phyloP scores from a whole-genome alignment of 139 green algal species.

The Picochlorum sp. region DNA sequence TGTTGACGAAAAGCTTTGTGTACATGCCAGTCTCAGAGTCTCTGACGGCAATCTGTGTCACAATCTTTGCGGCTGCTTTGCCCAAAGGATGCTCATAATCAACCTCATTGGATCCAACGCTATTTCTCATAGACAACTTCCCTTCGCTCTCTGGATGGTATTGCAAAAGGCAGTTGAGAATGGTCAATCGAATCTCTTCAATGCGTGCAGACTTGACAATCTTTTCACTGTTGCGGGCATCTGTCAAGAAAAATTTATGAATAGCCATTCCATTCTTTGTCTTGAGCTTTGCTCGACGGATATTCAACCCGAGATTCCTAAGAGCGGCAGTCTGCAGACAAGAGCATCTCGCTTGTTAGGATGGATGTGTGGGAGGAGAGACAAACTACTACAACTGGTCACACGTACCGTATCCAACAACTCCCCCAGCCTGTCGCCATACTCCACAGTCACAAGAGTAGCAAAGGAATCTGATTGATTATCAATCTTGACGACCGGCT shows the following conservation, averaged over 20 bases:
- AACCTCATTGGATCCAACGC: conserved; percentile 13
- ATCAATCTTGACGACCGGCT: conserved; percentile 77
- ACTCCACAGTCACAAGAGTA: conserved; percentile 75
- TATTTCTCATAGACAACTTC: conserved; percentile 28
- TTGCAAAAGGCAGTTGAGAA: conserved; percentile 72
- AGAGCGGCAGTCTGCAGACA: conserved; percentile 33
- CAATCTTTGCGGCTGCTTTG: conserved; percentile 16
- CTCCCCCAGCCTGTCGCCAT: conserved; percentile 68
- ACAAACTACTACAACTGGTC: not conserved
- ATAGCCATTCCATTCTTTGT: conserved; percentile 3
- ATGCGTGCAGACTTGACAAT: conserved; percentile 65
- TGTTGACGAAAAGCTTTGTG: conserved; percentile 49
- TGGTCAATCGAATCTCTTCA: conserved; percentile 86
- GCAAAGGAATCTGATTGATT: conserved; percentile 81
- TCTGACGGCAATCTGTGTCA: conserved; percentile 38
- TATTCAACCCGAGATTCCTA: conserved; percentile 84
- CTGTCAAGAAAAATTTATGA: conserved; percentile 84
- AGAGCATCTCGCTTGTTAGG: too few relatives aligned
- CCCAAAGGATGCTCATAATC: conserved; percentile 28
- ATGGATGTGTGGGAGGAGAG: not conserved
- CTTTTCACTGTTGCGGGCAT: conserved; percentile 68
- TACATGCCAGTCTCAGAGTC: conserved; percentile 18
- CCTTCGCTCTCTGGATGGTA: conserved; percentile 71
- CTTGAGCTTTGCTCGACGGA: conserved; percentile 69
- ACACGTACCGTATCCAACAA: conserved; percentile 75